A percentile compares a stretch with the other conserved stretches of the same genome.
phyloP scores from a whole-genome alignment of 2,329 filamentous ascomycete genomes.

The Exutisphaerella laricina region DNA sequence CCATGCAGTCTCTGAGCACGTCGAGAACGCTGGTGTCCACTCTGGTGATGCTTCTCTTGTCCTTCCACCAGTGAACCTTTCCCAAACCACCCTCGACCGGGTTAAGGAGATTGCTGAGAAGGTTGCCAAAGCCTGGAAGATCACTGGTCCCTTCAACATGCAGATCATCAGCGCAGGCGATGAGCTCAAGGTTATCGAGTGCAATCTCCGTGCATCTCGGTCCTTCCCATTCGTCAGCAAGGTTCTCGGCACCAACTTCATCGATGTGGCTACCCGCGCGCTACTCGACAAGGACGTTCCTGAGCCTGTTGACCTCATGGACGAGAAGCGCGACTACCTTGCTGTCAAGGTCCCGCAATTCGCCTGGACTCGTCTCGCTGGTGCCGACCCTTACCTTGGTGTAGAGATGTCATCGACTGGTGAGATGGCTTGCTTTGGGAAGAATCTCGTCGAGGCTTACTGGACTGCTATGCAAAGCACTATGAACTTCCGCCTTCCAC shows the following conservation, averaged over 20 bases:
- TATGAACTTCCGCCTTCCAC: conserved; percentile 98
- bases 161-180: conserved; percentile 93
- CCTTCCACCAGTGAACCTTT: conserved; percentile 76
- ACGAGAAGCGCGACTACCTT: conserved; percentile 79
- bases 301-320: conserved; percentile 81
- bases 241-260: conserved; percentile 93
- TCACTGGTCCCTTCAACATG: conserved; percentile 99
- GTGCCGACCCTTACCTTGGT: conserved; percentile 93
- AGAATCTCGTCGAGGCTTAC: conserved; percentile 92
- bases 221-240: conserved; percentile 99
- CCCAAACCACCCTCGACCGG: conserved; percentile 70
- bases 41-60: conserved; percentile 95
- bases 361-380: conserved; percentile 95
- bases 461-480: conserved; percentile 93
- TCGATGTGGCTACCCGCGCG: conserved; percentile 89
- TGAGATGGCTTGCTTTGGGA: conserved; percentile 98
- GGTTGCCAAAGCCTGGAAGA: conserved; percentile 94
- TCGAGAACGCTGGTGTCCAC: conserved; percentile 96
- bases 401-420: conserved; percentile 97
- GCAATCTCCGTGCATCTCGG: conserved; percentile 92
- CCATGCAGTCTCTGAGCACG: conserved; percentile 90
- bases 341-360: conserved; percentile 99
- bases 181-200: conserved; percentile 86
- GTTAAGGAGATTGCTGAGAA: conserved; percentile 95
- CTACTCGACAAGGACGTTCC: conserved; percentile 82